Conservation (phyloP, 345 rosid species). For the Melastoma malabathricum region DNA sequence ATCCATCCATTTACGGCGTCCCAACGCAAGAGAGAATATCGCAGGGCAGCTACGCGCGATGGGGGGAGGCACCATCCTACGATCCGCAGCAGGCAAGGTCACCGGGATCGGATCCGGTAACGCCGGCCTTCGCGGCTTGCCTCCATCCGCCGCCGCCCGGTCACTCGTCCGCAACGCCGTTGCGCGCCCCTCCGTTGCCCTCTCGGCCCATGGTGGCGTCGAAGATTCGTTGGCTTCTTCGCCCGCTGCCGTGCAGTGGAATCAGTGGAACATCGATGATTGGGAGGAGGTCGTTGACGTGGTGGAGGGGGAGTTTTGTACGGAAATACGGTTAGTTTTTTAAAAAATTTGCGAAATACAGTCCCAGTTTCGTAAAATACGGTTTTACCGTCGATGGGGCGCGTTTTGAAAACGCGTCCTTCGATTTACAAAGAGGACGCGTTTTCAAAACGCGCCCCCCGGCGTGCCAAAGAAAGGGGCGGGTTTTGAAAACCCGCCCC, state of each 20-base stretch:
- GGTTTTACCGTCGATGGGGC: no score
- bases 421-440: no score
- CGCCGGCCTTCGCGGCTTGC: constrained; percentile 22
- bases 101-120: constrained; percentile 34
- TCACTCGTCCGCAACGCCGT: constrained; percentile 23
- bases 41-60: constrained; percentile 10
- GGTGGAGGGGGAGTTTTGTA: no score
- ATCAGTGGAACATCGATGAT: constrained; percentile 36
- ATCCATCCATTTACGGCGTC: neutral
- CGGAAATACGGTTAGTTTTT: no score
- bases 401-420: no score
- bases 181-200: constrained; percentile 3
- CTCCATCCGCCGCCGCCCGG: constrained; percentile 17
- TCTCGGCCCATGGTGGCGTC: constrained; percentile 4
- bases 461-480: no score
- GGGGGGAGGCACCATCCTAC: constrained; percentile 50
- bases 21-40: constrained; percentile 9
- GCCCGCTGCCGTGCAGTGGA: constrained; percentile 14
- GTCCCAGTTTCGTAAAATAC: no score
- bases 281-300: constrained; percentile 32
- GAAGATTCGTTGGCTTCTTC: constrained; percentile 8
- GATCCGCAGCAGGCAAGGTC: constrained; percentile 29
- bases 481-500: no score
- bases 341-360: no score
- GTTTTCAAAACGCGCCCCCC: no score